phyloP scores from a whole-genome alignment of 768 basidiomycete species.

The Amanita subjunquillea region DNA sequence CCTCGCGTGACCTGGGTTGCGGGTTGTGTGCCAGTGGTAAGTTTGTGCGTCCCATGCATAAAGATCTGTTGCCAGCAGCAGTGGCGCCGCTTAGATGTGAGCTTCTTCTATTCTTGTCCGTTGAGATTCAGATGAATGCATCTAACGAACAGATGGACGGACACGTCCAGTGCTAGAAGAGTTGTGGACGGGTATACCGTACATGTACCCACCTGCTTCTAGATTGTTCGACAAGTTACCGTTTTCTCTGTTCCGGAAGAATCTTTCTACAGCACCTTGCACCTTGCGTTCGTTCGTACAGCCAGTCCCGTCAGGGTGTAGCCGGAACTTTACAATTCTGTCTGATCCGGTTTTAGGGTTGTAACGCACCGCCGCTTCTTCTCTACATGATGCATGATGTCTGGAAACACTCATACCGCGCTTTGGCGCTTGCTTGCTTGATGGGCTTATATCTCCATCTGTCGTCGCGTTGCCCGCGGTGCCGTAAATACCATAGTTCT shows the following conservation, averaged over 20 bases:
- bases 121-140: not conserved
- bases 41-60: too few species aligned
- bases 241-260: too few species aligned
- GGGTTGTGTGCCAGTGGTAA: too few species aligned
- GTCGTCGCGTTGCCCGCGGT: not conserved
- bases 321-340: too few species aligned
- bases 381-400: too few species aligned
- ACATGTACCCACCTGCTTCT: not conserved
- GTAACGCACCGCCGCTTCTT: not conserved
- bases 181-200: not conserved
- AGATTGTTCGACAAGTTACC: too few species aligned
- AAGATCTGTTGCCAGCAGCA: too few species aligned
- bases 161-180: not conserved
- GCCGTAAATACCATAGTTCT: not conserved
- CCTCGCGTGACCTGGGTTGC: too few species aligned
- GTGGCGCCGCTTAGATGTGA: not conserved
- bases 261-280: too few species aligned
- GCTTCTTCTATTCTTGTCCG: not conserved
- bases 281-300: too few species aligned
- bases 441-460: not conserved
- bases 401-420: not conserved
- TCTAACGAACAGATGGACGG: not conserved
- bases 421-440: not conserved
- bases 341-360: not conserved
- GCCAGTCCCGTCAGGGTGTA: too few species aligned